Evolutionary conservation across 2,329 filamentous ascomycete genomes (phyloP).

Genomic region (Pseudogymnoascus sp.): DNA sequence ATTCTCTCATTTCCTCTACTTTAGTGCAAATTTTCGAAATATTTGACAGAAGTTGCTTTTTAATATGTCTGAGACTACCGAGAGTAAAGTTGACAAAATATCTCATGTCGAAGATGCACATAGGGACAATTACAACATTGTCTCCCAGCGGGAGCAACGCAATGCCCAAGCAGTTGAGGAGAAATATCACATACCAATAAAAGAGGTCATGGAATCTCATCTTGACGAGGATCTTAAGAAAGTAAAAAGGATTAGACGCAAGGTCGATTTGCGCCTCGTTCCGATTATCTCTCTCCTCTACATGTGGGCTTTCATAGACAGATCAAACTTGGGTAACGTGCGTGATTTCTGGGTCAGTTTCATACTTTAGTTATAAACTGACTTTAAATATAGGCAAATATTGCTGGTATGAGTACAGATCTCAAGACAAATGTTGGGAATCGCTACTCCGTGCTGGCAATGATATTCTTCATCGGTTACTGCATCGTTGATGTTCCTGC

Average conservation of each 20-base stretch:
- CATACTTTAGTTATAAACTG: not conserved
- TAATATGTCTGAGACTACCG: no score
- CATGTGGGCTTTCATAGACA: constrained; percentile 3
- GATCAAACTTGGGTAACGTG: constrained; percentile 1
- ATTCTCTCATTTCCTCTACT: no score
- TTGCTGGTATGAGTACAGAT: constrained; percentile 9
- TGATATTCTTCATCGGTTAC: constrained; percentile 7
- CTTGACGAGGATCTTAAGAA: not conserved
- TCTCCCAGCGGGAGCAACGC: no score
- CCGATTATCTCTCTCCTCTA: not conserved
- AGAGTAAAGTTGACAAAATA: no score
- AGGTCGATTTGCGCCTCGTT: constrained; percentile 3
- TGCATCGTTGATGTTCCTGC: constrained; percentile 6
- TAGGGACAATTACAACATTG: no score
- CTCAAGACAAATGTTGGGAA: not conserved
- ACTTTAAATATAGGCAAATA: not conserved
- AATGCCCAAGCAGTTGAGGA: no score
- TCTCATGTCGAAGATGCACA: no score
- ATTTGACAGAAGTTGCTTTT: no score
- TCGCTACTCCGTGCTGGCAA: not conserved
- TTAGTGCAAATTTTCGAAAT: no score
- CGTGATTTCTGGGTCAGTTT: not conserved
- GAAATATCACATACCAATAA: not conserved
- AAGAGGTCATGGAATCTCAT: not conserved
- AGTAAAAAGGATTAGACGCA: not conserved